These are phyloP conservation scores for Perilla frutescens DNA, from an alignment of 257 asterid species.

Conservation along the genomic window DNA sequence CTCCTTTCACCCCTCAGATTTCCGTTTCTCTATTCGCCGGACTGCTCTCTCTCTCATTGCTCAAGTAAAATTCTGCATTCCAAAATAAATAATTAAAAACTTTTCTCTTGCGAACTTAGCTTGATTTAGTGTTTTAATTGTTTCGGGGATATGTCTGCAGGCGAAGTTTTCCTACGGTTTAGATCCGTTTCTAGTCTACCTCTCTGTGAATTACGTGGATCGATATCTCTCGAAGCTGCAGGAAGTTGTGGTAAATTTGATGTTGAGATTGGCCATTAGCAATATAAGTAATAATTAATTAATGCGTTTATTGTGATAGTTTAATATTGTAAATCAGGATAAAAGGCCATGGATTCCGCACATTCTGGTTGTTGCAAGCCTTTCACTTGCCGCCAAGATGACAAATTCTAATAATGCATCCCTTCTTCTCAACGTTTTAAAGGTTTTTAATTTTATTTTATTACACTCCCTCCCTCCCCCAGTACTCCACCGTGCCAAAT, in stretches of 20 bases:
- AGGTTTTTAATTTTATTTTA: constrained; percentile 34
- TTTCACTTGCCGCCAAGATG: constrained; percentile 72
- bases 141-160: constrained; percentile 34
- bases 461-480: no score
- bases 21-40: constrained; percentile 53
- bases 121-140: no score
- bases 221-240: constrained; percentile 61
- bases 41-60: constrained; percentile 47
- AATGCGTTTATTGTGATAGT: constrained; percentile 12
- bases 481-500: no score
- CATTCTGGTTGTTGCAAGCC: constrained; percentile 56
- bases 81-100: no score
- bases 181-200: constrained; percentile 56
- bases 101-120: no score
- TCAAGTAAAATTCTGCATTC: constrained; percentile 41
- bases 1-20: constrained; percentile 39
- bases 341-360: constrained; percentile 57
- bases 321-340: constrained; percentile 42
- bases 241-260: constrained; percentile 47
- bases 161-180: constrained; percentile 43
- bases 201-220: constrained; percentile 64
- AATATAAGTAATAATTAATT: neutral
- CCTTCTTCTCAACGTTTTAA: constrained; percentile 41
- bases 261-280: neutral
- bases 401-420: constrained; percentile 42